phyloP scores from a whole-genome alignment of 1,284 basidiomycete genomes.

The Volvariella volvacea region DNA sequence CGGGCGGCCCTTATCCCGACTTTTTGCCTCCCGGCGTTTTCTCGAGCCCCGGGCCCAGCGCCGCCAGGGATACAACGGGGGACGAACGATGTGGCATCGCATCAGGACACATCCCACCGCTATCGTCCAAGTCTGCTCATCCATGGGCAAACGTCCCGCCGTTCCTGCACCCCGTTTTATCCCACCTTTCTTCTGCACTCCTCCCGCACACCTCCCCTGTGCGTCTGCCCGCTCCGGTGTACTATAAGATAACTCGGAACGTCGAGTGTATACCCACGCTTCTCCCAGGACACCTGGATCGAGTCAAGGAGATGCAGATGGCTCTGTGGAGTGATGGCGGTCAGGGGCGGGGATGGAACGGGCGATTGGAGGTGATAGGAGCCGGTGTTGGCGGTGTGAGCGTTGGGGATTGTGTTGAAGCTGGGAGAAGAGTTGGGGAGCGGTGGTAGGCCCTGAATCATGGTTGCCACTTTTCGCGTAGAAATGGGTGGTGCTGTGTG shows the following conservation, averaged over 20 bases:
- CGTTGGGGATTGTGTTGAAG: conserved; percentile 83
- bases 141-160: neutral
- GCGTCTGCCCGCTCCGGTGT: conserved; percentile 52
- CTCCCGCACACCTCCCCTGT: conserved; percentile 32
- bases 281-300: conserved; percentile 63
- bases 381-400: conserved; percentile 88
- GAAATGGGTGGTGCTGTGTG: no score
- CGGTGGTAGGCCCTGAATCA: no score
- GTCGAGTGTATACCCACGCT: conserved; percentile 80
- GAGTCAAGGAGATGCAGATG: conserved; percentile 58
- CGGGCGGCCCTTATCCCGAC: conserved; percentile 71
- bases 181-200: conserved; percentile 20
- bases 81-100: no score
- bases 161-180: conserved; percentile 4
- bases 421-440: conserved; percentile 52
- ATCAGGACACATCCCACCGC: neutral
- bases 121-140: neutral
- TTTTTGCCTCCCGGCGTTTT: conserved; percentile 17
- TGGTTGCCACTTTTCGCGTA: no score
- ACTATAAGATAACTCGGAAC: conserved; percentile 53
- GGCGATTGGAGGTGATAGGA: conserved; percentile 70
- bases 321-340: conserved; percentile 27
- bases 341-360: conserved; percentile 34
- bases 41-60: conserved; percentile 11
- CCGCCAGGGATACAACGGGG: no score